Conservation (phyloP, 768 basidiomycete species). For the Mycena venus region DNA sequence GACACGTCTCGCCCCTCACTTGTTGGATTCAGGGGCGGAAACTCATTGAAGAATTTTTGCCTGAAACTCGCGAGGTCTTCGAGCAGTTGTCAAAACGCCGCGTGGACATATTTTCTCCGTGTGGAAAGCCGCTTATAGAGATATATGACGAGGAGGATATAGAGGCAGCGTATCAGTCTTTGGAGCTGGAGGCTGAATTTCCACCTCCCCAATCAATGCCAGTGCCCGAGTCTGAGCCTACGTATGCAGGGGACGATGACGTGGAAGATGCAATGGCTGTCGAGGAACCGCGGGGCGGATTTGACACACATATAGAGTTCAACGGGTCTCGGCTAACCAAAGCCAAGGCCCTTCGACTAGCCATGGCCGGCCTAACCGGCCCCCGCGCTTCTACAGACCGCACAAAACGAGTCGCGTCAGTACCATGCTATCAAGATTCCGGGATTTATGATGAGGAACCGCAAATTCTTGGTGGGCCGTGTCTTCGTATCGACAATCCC, state of each 20-base stretch:
- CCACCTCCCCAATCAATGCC: not conserved
- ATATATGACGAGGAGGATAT: not conserved
- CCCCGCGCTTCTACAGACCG: slow-evolving; percentile 10
- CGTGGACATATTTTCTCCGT: not conserved
- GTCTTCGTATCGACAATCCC: slow-evolving; percentile 5
- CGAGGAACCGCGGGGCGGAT: slow-evolving; percentile 13
- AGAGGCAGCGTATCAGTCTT: not conserved
- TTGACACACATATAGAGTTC: not conserved
- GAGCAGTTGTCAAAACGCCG: not conserved
- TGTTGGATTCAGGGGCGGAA: slow-evolving; percentile 46
- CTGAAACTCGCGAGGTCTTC: not conserved
- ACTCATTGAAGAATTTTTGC: not conserved
- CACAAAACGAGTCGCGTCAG: slow-evolving; percentile 1
- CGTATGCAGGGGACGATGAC: not conserved
- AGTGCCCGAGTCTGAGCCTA: not conserved
- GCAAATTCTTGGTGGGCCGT: not conserved
- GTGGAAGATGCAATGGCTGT: slow-evolving; percentile 8
- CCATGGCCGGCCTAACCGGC: slow-evolving; percentile 2
- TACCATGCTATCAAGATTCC: not conserved
- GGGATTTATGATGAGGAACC: not conserved
- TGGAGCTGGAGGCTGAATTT: not conserved
- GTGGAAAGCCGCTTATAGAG: not conserved
- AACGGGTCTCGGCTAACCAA: not conserved
- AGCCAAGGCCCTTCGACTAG: slow-evolving; percentile 8
- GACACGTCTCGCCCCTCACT: slow-evolving; percentile 41